Evolutionary conservation across 148 eudicot genomes (phyloP).

Genomic region (Linanthus parryae): DNA sequence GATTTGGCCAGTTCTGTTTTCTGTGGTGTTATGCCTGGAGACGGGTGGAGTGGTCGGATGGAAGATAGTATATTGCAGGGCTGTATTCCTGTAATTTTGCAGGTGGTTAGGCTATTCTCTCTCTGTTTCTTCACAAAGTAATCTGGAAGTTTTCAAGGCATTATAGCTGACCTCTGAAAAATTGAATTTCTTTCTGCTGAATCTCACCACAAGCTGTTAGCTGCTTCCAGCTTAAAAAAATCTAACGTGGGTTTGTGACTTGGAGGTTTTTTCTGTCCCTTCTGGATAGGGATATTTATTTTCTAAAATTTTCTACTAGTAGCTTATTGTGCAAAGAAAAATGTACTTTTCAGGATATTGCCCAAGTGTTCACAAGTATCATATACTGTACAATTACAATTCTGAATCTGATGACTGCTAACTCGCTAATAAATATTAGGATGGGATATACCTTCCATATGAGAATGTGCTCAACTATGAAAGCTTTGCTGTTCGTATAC

Average conservation of each 20-base stretch:
- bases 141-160: no score
- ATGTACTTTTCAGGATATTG: no score
- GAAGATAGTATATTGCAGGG: conserved; percentile 97
- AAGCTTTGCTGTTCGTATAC: conserved; percentile 86
- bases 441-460: conserved; percentile 89
- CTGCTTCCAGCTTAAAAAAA: neutral
- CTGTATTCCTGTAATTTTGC: conserved; percentile 91
- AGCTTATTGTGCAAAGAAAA: no score
- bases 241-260: no score
- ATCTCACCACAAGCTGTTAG: neutral
- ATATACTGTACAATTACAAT: no score
- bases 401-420: neutral
- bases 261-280: no score
- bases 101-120: no score
- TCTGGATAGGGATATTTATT: no score
- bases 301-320: no score
- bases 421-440: conserved; percentile 34
- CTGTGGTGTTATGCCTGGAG: conserved; percentile 97
- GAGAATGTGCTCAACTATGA: conserved; percentile 92
- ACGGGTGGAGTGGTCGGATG: conserved; percentile 99
- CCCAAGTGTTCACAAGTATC: no score
- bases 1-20: conserved; percentile 74
- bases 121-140: no score
- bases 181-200: neutral
- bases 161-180: no score